These are phyloP conservation scores for Neonectria hederae DNA, from an alignment of 2,329 filamentous ascomycete species.

Conservation along the genomic window DNA sequence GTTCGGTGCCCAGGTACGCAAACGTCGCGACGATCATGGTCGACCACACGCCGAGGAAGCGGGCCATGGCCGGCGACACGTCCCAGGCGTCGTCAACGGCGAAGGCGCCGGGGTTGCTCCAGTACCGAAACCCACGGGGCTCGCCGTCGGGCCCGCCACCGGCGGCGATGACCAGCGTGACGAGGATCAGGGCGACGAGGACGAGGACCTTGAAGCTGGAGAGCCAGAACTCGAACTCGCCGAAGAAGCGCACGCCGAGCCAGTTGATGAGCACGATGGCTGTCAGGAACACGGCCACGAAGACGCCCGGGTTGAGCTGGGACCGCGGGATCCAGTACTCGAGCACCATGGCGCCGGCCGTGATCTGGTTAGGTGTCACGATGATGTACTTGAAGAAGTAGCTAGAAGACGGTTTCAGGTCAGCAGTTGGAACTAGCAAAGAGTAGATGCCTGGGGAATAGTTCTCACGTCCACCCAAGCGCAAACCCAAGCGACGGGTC, in stretches of 20 bases:
- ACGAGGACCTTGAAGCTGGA: conserved; percentile 74
- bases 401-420: conserved; percentile 38
- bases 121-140: conserved; percentile 72
- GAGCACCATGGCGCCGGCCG: conserved; percentile 79
- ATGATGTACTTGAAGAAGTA: conserved; percentile 85
- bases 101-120: conserved; percentile 61
- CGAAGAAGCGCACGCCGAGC: conserved; percentile 73
- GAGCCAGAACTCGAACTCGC: conserved; percentile 71
- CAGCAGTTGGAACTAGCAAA: not conserved
- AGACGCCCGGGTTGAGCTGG: conserved; percentile 78
- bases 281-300: conserved; percentile 77
- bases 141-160: conserved; percentile 72
- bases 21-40: conserved; percentile 81
- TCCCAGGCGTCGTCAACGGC: conserved; percentile 20
- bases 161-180: conserved; percentile 69
- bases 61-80: conserved; percentile 47
- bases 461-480: conserved; percentile 72
- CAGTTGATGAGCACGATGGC: conserved; percentile 73
- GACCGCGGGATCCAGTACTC: conserved; percentile 77
- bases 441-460: not conserved
- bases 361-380: conserved; percentile 84
- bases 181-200: conserved; percentile 71
- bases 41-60: conserved; percentile 72
- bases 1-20: conserved; percentile 79
- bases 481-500: conserved; percentile 84